Percentiles rank a stretch among this genome's conserved stretches.
phyloP scores from a whole-genome alignment of 345 rosid genomes.

The Lenwebbia sp. region DNA sequence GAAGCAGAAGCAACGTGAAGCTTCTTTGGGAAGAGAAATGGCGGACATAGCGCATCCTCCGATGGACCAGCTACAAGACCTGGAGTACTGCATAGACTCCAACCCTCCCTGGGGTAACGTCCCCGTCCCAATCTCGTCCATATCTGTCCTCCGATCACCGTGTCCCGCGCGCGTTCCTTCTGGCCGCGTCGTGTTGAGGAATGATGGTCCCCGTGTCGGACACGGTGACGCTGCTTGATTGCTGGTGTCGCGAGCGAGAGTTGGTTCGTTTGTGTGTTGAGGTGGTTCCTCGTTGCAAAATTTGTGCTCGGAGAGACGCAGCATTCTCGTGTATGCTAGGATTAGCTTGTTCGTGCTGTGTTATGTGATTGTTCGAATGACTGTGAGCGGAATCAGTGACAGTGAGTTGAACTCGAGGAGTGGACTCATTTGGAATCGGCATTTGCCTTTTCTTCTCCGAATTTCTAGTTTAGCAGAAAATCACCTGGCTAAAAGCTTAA shows the following conservation, averaged over 20 bases:
- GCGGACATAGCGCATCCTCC: constrained; percentile 71
- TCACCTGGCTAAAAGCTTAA: neutral
- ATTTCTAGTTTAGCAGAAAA: neutral
- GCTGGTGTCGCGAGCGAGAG: neutral
- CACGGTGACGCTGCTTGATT: neutral
- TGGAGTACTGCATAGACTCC: constrained; percentile 99
- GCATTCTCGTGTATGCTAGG: neutral
- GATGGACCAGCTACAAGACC: constrained; percentile 94
- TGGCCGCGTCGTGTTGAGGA: neutral
- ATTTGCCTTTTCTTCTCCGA: neutral
- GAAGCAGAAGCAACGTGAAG: neutral
- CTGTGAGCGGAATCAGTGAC: neutral
- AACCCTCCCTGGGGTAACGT: constrained; percentile 93
- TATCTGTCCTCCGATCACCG: neutral
- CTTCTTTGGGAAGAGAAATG: constrained; percentile 16
- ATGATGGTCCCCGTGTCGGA: neutral
- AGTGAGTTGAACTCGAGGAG: neutral
- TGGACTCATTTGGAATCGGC: neutral
- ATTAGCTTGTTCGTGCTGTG: neutral
- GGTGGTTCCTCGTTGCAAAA: neutral
- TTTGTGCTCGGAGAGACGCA: neutral
- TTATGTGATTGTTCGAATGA: neutral
- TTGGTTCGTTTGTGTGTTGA: neutral
- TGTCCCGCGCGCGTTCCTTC: neutral
- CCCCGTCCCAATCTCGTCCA: neutral